Evolutionary conservation across 2,329 filamentous ascomycete genomes (phyloP).

Genomic region (Verticillium tricorpus): DNA sequence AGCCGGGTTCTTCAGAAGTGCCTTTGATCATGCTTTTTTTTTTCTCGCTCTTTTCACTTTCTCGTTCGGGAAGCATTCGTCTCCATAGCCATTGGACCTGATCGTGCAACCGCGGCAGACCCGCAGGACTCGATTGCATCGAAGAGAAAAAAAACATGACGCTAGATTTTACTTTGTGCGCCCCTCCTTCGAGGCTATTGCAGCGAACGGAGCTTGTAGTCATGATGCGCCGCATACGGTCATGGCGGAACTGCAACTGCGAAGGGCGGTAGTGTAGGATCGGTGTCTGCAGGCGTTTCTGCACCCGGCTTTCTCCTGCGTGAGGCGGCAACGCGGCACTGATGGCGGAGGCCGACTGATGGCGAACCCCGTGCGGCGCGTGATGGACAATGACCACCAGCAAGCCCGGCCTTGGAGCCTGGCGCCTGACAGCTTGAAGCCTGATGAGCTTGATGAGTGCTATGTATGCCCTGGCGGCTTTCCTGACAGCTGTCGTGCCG

Average conservation of each 20-base stretch:
- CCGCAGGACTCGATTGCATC: too few species aligned
- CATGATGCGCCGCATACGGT: background rate
- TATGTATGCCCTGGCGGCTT: background rate
- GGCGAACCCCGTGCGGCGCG: background rate
- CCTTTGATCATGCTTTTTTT: background rate
- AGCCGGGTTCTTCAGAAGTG: background rate
- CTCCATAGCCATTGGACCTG: too few species aligned
- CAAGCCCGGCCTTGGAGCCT: background rate
- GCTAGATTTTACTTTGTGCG: background rate
- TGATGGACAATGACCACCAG: background rate
- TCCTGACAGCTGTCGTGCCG: background rate
- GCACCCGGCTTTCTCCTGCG: background rate
- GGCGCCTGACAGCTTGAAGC: background rate
- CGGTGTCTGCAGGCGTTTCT: background rate
- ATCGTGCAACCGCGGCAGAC: too few species aligned
- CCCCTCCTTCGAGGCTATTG: background rate
- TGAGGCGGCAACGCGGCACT: conserved; percentile 2
- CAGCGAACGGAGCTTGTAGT: background rate
- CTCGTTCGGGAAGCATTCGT: background rate
- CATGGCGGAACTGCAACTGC: background rate
- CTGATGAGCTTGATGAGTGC: too few species aligned
- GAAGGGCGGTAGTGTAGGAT: background rate
- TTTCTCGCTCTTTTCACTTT: background rate
- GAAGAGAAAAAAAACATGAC: too few species aligned
- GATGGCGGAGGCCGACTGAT: background rate